Evolutionary conservation across 106 monocot species (phyloP).

Genomic region (Gastrodia elata): DNA sequence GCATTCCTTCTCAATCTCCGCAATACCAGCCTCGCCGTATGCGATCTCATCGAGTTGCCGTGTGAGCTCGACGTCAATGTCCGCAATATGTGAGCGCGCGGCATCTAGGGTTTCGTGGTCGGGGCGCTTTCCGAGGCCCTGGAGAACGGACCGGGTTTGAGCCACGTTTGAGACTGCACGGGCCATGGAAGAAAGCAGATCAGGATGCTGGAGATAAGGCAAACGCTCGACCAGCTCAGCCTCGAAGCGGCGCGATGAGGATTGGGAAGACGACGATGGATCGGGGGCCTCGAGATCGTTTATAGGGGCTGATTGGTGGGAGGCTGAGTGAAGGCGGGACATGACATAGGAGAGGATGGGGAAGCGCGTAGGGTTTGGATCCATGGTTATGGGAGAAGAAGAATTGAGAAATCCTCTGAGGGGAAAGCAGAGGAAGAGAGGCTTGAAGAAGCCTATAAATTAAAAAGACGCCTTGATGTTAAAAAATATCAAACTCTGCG

Average conservation of each 20-base stretch:
- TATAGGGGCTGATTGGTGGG: slow-evolving; percentile 4
- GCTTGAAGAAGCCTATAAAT: too few species aligned
- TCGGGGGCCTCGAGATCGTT: slow-evolving; percentile 58
- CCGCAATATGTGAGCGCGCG: slow-evolving; percentile 23
- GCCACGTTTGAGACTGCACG: slow-evolving; percentile 37
- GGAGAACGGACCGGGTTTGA: slow-evolving; percentile 35
- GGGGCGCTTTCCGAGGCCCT: slow-evolving; percentile 33
- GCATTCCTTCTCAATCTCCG: slow-evolving; percentile 8
- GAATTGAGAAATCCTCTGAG: neutral
- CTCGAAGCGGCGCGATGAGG: slow-evolving; percentile 1
- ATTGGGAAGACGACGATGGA: neutral
- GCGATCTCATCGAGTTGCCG: slow-evolving; percentile 15
- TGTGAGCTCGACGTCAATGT: slow-evolving; percentile 16
- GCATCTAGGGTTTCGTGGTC: slow-evolving; percentile 53
- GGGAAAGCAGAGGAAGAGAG: neutral
- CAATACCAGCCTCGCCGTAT: neutral
- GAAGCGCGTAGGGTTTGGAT: slow-evolving; percentile 65
- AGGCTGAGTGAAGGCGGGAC: slow-evolving; percentile 36
- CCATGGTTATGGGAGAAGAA: slow-evolving; percentile 27
- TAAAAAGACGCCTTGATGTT: too few species aligned
- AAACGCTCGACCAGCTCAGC: slow-evolving; percentile 55
- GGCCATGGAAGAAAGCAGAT: slow-evolving; percentile 39
- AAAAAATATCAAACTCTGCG: too few species aligned
- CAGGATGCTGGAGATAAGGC: slow-evolving; percentile 37
- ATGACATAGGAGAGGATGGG: slow-evolving; percentile 91